These are phyloP conservation scores for Pleomassaria siparia DNA, from an alignment of 2,329 filamentous ascomycete species.

Conservation along the genomic window DNA sequence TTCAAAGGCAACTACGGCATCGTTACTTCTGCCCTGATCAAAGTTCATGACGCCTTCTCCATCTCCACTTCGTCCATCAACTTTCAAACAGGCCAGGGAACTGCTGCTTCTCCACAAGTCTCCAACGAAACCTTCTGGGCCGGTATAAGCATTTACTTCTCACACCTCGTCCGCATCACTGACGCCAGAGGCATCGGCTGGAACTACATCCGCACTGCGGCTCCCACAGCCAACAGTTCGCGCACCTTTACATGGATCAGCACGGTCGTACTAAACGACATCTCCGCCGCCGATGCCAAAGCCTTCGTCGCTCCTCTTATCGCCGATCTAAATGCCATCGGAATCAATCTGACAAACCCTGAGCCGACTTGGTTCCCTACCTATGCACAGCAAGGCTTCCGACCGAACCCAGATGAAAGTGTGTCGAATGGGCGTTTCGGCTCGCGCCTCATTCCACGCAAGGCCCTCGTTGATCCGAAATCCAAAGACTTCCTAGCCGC, in stretches of 20 bases:
- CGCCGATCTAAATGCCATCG: constrained; percentile 17
- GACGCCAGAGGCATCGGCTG: constrained; percentile 27
- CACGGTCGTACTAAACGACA: constrained; percentile 21
- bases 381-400: constrained; percentile 20
- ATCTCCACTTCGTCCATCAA: constrained; percentile 28
- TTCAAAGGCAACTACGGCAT: constrained; percentile 30
- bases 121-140: constrained; percentile 30
- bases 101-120: constrained; percentile 11
- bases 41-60: constrained; percentile 25
- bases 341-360: constrained; percentile 19
- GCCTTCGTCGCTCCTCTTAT: constrained; percentile 23
- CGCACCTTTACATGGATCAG: constrained; percentile 18
- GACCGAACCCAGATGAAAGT: constrained; percentile 17
- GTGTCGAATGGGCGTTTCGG: constrained; percentile 22
- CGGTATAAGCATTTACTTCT: constrained; percentile 22
- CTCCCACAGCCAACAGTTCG: constrained; percentile 4
- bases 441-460: constrained; percentile 36
- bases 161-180: constrained; percentile 25
- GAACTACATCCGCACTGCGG: constrained; percentile 21
- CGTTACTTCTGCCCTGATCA: constrained; percentile 29
- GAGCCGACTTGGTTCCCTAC: constrained; percentile 19
- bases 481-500: constrained; percentile 16
- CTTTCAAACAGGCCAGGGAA: constrained; percentile 13
- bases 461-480: constrained; percentile 23
- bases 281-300: constrained; percentile 17